Conservation (phyloP, 2,329 filamentous ascomycete species). For the Pyrenochaeta sp. region DNA sequence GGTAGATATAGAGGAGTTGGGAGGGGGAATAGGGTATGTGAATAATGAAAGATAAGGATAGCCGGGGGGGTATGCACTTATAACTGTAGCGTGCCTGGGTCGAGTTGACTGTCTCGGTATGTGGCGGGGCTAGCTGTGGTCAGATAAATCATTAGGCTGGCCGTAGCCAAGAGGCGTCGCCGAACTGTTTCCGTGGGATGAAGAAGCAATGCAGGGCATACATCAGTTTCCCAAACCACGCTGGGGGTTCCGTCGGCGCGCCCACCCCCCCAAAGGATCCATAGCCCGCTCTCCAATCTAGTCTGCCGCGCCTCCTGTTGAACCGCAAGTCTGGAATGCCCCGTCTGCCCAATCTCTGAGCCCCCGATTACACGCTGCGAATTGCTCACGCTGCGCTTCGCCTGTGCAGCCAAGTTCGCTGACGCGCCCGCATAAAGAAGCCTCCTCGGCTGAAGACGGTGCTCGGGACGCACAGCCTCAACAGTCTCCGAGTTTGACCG, state of each 20-base stretch:
- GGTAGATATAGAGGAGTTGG: slow-evolving; percentile 23
- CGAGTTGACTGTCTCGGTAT: slow-evolving; percentile 36
- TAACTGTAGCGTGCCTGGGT: slow-evolving; percentile 36
- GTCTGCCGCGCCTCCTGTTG: slow-evolving; percentile 28
- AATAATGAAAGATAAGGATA: slow-evolving; percentile 35
- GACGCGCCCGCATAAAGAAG: slow-evolving; percentile 13
- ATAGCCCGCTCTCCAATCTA: slow-evolving; percentile 29
- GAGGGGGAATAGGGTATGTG: slow-evolving; percentile 17
- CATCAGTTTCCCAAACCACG: slow-evolving; percentile 12
- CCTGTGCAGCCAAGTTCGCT: slow-evolving; percentile 8
- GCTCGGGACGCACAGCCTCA: slow-evolving; percentile 37
- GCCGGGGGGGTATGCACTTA: slow-evolving; percentile 33
- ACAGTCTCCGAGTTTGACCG: slow-evolving; percentile 45
- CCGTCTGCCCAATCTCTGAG: slow-evolving; percentile 21
- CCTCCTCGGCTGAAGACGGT: slow-evolving; percentile 35
- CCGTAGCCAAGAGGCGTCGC: slow-evolving; percentile 47
- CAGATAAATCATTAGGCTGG: slow-evolving; percentile 36
- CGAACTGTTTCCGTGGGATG: slow-evolving; percentile 51
- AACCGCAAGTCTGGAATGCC: slow-evolving; percentile 22
- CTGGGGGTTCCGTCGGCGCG: slow-evolving; percentile 26
- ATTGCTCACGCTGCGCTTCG: slow-evolving; percentile 2
- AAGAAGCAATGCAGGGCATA: slow-evolving; percentile 37
- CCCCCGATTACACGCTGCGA: slow-evolving; percentile 6
- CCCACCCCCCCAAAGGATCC: slow-evolving; percentile 16
- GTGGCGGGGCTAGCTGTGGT: slow-evolving; percentile 39